Evolutionary conservation across 73 alveolate species (phyloP).

Genomic region (Blepharisma stoltei): DNA sequence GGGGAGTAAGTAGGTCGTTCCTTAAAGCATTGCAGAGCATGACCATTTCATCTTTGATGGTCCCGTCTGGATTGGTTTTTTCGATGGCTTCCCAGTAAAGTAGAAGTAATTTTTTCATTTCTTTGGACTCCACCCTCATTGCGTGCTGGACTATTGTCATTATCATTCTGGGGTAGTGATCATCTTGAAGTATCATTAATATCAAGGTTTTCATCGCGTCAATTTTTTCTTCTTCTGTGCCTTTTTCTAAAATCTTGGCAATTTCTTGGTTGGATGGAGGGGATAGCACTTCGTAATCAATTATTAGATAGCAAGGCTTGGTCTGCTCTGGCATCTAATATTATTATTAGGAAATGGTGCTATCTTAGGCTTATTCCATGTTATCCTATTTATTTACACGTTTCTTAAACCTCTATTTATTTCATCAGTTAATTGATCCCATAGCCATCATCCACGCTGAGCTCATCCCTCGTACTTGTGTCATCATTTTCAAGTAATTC

Average conservation of each 20-base stretch:
- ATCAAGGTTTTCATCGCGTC: conserved; percentile 86
- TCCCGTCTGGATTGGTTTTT: conserved; percentile 89
- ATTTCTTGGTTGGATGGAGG: conserved; percentile 26
- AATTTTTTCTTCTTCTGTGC: conserved; percentile 81
- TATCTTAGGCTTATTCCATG: no score
- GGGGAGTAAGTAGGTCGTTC: conserved; percentile 89
- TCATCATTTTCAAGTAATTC: no score
- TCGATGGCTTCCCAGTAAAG: conserved; percentile 98
- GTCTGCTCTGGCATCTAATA: conserved; percentile 19
- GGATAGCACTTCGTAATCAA: conserved; percentile 27
- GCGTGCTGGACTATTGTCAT: conserved; percentile 88
- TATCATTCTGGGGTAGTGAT: conserved; percentile 81
- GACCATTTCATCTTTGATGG: conserved; percentile 94
- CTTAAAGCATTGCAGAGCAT: conserved; percentile 94
- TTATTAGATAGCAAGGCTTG: conserved; percentile 27
- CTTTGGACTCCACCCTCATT: conserved; percentile 76
- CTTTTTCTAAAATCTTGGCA: conserved; percentile 56
- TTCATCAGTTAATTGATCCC: no score
- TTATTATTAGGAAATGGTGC: no score
- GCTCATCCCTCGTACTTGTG: no score
- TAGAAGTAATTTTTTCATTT: conserved; percentile 83
- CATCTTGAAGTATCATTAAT: conserved; percentile 87
- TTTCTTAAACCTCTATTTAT: no score
- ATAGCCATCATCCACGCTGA: no score
- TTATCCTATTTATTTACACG: no score